Evolutionary conservation across 2,329 filamentous ascomycete genomes (phyloP), one percentile per base, ranked within the genome.

Genomic region (Myriosclerotinia curreyana): DNA sequence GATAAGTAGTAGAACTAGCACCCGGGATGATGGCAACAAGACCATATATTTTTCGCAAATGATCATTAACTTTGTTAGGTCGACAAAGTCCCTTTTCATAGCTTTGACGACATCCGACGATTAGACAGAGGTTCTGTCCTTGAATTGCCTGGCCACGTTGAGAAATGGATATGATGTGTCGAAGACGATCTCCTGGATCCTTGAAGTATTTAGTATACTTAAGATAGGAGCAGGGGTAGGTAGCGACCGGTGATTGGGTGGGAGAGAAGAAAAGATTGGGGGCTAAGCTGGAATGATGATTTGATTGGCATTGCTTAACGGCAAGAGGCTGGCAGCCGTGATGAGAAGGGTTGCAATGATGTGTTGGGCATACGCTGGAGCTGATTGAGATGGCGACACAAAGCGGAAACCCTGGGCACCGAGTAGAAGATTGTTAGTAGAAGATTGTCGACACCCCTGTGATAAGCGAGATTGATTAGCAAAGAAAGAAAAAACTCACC

Each of bases 71-170:
- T 40, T 58, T 63, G 7, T 58, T 44, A 20, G 44, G 17, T 1
- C 52, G 60, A 49, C 42, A 49, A 20, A 63, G 60, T 50, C 52
- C 42, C 11, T 3, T 62, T n/a, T 50, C 60, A 11, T 38, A 25
- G 17, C 60, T 63, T 36, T 34, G 52, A 34, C 51, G 40, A 34
- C 34, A 63, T 34, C 44, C 60, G 12, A 38, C 25, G 11, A 56
- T 42, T 20, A 51, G 31, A 22, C 44, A 63, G 17, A 56, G 42
- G 15, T 53, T 56, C 8, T 25, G 31, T 31, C 40, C 28, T 22
- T 53, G 49, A 46, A 0, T 42, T 28, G 6, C 22, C 17, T 48
- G 31, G 7, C 44, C 31, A 2, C 52, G 51, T 49, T 56, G 42
- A 44, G 58, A 44, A 12, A 50, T 36, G 17, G 52, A 58, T 15